Evolutionary conservation across 805 yeast species (phyloP).

Genomic region (Pichia deserticola): DNA sequence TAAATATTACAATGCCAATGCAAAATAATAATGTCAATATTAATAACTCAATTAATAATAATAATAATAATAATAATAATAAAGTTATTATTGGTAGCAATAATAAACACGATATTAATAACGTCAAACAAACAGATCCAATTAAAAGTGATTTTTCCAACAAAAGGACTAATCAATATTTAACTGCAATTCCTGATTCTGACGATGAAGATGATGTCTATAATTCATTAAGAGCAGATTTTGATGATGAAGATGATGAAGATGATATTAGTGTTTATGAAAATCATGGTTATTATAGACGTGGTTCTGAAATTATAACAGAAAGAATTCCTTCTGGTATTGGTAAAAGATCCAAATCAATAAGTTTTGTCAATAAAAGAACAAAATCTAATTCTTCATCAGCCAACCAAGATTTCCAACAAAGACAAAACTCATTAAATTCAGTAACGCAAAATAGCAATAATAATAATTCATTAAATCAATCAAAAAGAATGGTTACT

Average conservation of each 20-base stretch:
- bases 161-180: slow-evolving; percentile 6
- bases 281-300: slow-evolving; percentile 22
- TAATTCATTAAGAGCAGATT: slow-evolving; percentile 24
- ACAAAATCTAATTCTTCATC: slow-evolving; percentile 22
- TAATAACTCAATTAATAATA: neutral
- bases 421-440: neutral
- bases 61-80: neutral
- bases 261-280: slow-evolving; percentile 25
- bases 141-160: slow-evolving; percentile 6
- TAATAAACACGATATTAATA: neutral
- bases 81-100: neutral
- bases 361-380: slow-evolving; percentile 53
- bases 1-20: slow-evolving; percentile 19
- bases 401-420: neutral
- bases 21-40: neutral
- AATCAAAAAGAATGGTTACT: slow-evolving; percentile 33
- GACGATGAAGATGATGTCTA: slow-evolving; percentile 38
- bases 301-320: slow-evolving; percentile 28
- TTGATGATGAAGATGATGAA: slow-evolving; percentile 32
- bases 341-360: slow-evolving; percentile 55
- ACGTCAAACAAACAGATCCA: neutral
- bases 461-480: neutral
- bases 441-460: neutral
- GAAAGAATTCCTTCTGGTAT: slow-evolving; percentile 34
- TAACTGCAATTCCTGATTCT: slow-evolving; percentile 12